Conservation (phyloP, 139 green algal genomes). For the Ostreobium quekettii region DNA sequence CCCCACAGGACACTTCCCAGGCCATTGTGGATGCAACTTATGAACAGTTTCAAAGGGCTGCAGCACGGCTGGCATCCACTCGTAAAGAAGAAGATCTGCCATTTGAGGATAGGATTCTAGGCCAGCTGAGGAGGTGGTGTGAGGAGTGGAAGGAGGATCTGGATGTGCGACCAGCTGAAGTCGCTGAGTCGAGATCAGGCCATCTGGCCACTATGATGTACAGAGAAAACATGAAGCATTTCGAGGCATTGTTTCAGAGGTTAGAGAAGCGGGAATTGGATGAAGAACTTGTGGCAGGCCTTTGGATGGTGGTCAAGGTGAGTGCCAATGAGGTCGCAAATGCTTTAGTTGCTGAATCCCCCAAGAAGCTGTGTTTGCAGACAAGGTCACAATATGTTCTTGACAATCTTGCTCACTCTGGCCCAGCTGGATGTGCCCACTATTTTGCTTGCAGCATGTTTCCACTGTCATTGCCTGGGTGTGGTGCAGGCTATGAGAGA, state of each 20-base stretch:
- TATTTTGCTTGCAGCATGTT: too few species aligned
- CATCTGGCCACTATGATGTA: slow-evolving; percentile 52
- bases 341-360: slow-evolving; percentile 17
- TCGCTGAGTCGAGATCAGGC: slow-evolving; percentile 29
- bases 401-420: too few species aligned
- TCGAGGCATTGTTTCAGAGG: slow-evolving; percentile 74
- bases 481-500: slow-evolving; percentile 59
- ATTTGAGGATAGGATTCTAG: slow-evolving; percentile 61
- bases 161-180: slow-evolving; percentile 50
- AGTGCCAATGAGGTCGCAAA: background rate
- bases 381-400: too few species aligned
- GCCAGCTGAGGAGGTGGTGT: slow-evolving; percentile 39
- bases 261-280: slow-evolving; percentile 55
- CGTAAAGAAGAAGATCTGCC: slow-evolving; percentile 51
- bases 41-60: slow-evolving; percentile 44
- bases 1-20: too few species aligned
- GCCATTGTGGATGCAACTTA: slow-evolving; percentile 31
- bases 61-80: slow-evolving; percentile 36
- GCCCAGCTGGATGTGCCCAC: too few species aligned
- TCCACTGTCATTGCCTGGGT: too few species aligned
- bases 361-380: too few species aligned
- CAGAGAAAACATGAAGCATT: slow-evolving; percentile 72
- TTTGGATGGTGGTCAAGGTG: slow-evolving; percentile 56
- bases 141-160: slow-evolving; percentile 88
- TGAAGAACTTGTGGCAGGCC: slow-evolving; percentile 53